Conservation (phyloP, 2,329 filamentous ascomycete species). For the Cercospora sp. region DNA sequence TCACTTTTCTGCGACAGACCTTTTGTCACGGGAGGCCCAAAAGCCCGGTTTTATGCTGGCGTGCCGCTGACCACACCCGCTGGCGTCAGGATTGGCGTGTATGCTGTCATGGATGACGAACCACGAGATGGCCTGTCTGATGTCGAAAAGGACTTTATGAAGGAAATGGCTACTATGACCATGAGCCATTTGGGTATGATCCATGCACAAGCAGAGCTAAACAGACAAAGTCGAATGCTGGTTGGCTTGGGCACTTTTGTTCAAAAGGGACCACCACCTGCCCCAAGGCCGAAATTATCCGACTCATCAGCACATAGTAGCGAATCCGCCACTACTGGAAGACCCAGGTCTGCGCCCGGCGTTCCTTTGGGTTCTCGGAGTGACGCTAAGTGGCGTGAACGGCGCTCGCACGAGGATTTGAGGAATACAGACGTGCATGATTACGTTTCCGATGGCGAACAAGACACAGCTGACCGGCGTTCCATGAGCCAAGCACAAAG, state of each 20-base stretch:
- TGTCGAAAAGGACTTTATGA: conserved; percentile 56
- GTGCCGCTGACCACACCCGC: conserved; percentile 62
- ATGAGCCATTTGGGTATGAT: conserved; percentile 63
- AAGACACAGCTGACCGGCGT: neutral
- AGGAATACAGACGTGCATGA: conserved; percentile 10
- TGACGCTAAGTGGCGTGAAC: neutral
- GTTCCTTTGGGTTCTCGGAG: neutral
- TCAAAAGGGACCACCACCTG: conserved; percentile 20
- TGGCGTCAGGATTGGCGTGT: conserved; percentile 60
- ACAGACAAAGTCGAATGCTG: conserved; percentile 55
- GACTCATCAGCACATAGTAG: neutral
- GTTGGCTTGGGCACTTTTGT: conserved; percentile 54
- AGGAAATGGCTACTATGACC: conserved; percentile 57
- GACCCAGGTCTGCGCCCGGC: neutral
- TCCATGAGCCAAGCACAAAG: conserved; percentile 2
- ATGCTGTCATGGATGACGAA: conserved; percentile 59
- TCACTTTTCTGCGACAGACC: conserved; percentile 29
- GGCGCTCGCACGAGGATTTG: neutral
- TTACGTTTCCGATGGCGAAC: conserved; percentile 12
- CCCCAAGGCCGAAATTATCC: neutral
- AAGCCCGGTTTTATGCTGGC: conserved; percentile 54
- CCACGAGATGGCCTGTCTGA: conserved; percentile 53
- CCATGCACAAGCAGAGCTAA: conserved; percentile 54
- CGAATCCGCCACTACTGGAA: neutral
- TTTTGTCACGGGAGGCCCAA: conserved; percentile 30